Conservation (phyloP, 2,329 filamentous ascomycete species). For the Fusarium redolens region DNA sequence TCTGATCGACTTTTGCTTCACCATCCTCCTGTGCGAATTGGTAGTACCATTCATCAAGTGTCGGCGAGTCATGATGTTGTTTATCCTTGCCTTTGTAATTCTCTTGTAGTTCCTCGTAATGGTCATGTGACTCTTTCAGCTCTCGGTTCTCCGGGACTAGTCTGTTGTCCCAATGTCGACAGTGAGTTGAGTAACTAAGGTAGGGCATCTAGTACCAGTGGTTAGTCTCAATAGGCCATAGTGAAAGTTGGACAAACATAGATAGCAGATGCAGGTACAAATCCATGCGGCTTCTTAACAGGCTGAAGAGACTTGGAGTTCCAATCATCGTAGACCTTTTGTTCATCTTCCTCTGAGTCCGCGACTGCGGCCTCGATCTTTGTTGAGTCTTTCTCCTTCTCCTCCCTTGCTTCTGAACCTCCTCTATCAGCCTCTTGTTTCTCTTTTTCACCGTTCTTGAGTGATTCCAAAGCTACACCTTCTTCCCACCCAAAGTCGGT, state of each 20-base stretch:
- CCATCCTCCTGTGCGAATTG: neutral
- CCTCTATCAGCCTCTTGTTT: neutral
- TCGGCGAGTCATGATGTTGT: neutral
- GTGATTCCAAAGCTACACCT: neutral
- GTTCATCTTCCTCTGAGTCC: neutral
- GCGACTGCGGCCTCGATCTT: fast-evolving
- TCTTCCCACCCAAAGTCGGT: neutral
- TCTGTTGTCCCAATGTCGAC: neutral
- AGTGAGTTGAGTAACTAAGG: neutral
- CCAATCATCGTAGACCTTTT: neutral
- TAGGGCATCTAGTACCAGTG: neutral
- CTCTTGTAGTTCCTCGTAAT: fast-evolving
- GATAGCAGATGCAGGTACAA: neutral
- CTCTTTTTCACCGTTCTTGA: too few relatives aligned
- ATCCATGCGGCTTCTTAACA: neutral
- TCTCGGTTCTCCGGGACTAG: fast-evolving
- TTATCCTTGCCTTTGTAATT: neutral
- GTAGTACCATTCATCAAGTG: conserved; percentile 3
- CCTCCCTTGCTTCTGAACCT: neutral
- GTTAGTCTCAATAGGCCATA: neutral
- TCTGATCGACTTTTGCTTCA: neutral
- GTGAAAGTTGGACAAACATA: neutral
- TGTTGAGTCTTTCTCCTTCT: neutral
- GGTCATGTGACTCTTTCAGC: fast-evolving
- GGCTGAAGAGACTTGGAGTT: fast-evolving